These are phyloP conservation scores for Peniophora sp. DNA, from an alignment of 1,284 basidiomycete genomes.

Conservation along the genomic window DNA sequence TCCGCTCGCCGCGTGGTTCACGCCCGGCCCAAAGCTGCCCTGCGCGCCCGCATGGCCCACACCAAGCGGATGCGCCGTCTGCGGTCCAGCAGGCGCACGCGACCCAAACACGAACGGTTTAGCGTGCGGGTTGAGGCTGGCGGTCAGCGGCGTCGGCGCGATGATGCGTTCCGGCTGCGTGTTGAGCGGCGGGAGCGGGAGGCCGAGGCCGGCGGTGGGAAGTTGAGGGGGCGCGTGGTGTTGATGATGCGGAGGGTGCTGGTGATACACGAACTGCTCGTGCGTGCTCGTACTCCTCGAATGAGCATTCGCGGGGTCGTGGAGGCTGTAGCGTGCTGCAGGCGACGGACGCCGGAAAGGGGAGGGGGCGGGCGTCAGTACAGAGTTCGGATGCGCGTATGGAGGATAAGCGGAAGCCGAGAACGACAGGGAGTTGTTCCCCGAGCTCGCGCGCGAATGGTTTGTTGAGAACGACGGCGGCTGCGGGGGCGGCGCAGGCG, in stretches of 20 bases:
- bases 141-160: conserved; percentile 11
- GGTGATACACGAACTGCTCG: conserved; percentile 22
- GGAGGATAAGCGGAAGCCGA: no score
- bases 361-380: conserved; percentile 38
- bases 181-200: conserved; percentile 10
- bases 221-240: neutral
- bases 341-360: conserved; percentile 61
- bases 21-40: conserved; percentile 4
- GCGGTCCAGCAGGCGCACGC: conserved; percentile 8
- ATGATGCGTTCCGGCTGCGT: conserved; percentile 2
- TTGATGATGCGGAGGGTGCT: conserved; percentile 10
- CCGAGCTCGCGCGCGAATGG: no score
- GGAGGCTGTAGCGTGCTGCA: conserved; percentile 42
- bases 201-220: conserved; percentile 10
- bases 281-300: conserved; percentile 41
- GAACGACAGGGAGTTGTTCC: no score
- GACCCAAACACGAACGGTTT: conserved; percentile 74
- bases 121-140: conserved; percentile 64
- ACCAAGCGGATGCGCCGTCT: no score
- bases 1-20: conserved; percentile 19
- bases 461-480: no score
- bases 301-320: conserved; percentile 58
- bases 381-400: no score
- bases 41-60: conserved; percentile 6
- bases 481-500: no score